Evolutionary conservation across 345 rosid species (phyloP), one percentile per base, ranked within the genome.

Genomic region (Citrus maxima): DNA sequence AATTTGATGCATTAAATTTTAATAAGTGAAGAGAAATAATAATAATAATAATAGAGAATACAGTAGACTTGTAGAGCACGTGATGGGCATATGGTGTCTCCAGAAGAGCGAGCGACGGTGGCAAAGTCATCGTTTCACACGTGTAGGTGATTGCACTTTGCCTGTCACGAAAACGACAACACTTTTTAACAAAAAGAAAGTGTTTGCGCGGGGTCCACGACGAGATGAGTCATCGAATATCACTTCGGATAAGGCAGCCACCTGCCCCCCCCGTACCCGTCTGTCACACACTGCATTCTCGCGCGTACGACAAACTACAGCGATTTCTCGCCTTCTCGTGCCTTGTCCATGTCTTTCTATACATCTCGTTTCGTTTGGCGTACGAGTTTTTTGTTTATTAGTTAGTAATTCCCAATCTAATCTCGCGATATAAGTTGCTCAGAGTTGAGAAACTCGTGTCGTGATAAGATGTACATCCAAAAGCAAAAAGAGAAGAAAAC

Each of bases 211-310:
- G 78, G 81, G 13, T 35, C 71, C 46, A 5, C n/a, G 0, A 1
- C 1, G 7, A 4, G 74, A 77, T 71, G 65, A 74, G 80, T 80
- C 80, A 70, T 65, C 16, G 2, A 19, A 2, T 34, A n/a, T 7
- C n/a, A 35, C 1, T 7, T 7, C 12, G 37, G 82, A 82, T 75
- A 74, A 71, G 82, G 16, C 10, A 66, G 76, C 75, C 85, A 80
- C 80, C 75, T 80, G 83, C 32, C 49, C n/a, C 35, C 28, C 32
- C 10, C 7, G 2, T 54, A 4, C 7, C 22, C 18, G 7, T 25
- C 22, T 54, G 7, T 25, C 34, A 16, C 19, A 1, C 3, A 35
- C 7, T 18, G 10, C 71, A 54, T 21, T 54, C 64, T 30, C 5
- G 18, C 27, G 7, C 32, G 10, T 4, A 34, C 28, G 42, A 75